phyloP scores from a whole-genome alignment of 73 alveolate species.

The Uronychia binucleata region DNA sequence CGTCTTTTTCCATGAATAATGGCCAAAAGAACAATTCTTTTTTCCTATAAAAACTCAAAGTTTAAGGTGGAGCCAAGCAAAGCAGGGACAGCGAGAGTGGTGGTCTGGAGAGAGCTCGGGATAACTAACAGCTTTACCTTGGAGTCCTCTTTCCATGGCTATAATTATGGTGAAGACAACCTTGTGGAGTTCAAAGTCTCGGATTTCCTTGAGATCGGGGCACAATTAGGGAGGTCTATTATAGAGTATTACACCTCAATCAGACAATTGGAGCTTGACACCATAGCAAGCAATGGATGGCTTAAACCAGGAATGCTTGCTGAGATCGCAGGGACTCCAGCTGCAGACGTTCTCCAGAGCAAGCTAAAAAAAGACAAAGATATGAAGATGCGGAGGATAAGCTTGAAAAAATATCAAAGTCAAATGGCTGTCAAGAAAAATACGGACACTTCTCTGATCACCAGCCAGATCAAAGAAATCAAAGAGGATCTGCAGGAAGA shows the following conservation, averaged over 20 bases:
- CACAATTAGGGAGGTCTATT: constrained; percentile 8
- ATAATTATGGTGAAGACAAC: constrained; percentile 6
- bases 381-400: neutral
- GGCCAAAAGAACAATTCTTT: constrained; percentile 12
- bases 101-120: constrained; percentile 47
- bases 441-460: no score
- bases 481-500: no score
- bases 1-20: constrained; percentile 44
- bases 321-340: constrained; percentile 58
- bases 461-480: no score
- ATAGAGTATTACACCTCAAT: constrained; percentile 8
- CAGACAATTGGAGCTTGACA: constrained; percentile 33
- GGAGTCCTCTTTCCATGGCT: constrained; percentile 58
- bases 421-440: no score
- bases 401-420: no score
- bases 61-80: constrained; percentile 52
- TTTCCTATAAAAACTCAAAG: constrained; percentile 38
- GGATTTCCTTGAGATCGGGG: neutral
- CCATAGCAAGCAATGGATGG: constrained; percentile 48
- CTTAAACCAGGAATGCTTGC: constrained; percentile 40
- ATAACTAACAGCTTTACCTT: constrained; percentile 54
- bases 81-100: constrained; percentile 57
- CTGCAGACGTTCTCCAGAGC: constrained; percentile 28
- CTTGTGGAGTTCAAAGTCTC: neutral
- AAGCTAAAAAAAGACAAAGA: constrained; percentile 1